A percentile compares a stretch with the other conserved stretches of the same genome.
Evolutionary conservation across 164 flowering plant genomes (phyloP).

Genomic region (Stephania cephalantha): DNA sequence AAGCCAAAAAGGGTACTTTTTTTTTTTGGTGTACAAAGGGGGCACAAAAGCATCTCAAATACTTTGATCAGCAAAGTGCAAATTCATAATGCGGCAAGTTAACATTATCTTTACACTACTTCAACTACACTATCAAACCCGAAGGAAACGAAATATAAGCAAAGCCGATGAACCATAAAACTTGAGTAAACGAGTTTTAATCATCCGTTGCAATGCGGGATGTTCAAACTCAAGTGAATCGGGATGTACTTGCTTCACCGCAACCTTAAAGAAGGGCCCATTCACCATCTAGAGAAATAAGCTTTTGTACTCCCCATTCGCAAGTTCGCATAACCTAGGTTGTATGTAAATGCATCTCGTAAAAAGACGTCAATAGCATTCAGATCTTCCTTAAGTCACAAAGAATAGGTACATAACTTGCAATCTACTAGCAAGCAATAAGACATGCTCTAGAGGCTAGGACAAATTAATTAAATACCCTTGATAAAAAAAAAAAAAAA

Average conservation of each 20-base stretch:
- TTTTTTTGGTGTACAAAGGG: no score
- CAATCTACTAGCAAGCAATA: not conserved
- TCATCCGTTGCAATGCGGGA: not conserved
- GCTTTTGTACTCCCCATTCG: slow-evolving; percentile 72
- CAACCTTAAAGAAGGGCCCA: not conserved
- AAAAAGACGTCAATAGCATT: not conserved
- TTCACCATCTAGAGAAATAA: slow-evolving; percentile 53
- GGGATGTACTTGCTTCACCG: not conserved
- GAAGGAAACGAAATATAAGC: no score
- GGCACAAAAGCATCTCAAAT: no score
- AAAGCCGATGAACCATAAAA: no score
- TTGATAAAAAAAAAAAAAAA: not conserved
- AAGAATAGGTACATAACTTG: not conserved
- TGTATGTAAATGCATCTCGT: slow-evolving; percentile 51
- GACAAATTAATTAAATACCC: not conserved
- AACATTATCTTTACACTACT: no score
- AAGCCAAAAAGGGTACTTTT: no score
- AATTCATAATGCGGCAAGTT: no score
- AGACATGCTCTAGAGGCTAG: not conserved
- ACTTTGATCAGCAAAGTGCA: no score
- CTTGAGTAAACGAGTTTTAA: not conserved
- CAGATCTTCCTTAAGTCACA: not conserved
- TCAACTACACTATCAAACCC: no score
- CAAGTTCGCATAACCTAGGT: slow-evolving; percentile 72
- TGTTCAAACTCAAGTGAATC: not conserved